Evolutionary conservation across 352 stramenopile species (phyloP).

Genomic region (Elongisporangium anandrum): DNA sequence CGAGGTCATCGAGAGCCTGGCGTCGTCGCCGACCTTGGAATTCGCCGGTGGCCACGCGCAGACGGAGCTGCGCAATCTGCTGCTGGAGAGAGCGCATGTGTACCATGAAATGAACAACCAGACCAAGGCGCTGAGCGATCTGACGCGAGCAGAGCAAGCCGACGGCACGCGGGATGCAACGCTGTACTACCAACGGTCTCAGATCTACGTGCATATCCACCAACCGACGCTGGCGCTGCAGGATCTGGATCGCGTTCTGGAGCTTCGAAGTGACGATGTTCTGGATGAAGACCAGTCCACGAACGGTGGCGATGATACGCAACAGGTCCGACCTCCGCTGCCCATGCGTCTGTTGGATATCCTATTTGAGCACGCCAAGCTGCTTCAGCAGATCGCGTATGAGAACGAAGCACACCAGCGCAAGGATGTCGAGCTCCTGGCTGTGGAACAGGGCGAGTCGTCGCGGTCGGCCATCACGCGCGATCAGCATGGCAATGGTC

Average conservation of each 20-base stretch:
- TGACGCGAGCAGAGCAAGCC: conserved; percentile 35
- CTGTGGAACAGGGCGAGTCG: conserved; percentile 38
- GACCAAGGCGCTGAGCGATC: conserved; percentile 43
- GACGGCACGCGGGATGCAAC: conserved; percentile 46
- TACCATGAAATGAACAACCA: conserved; percentile 54
- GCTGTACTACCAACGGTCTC: conserved; percentile 58
- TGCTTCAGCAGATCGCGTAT: conserved; percentile 46
- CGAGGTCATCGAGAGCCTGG: conserved; percentile 36
- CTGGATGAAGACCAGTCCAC: conserved; percentile 17
- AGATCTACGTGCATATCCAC: conserved; percentile 41
- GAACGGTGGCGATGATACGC: conserved; percentile 1
- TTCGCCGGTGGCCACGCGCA: neutral
- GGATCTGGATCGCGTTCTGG: conserved; percentile 65
- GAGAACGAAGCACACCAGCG: conserved; percentile 40
- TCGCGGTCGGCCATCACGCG: conserved; percentile 3
- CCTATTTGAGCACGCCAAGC: conserved; percentile 48
- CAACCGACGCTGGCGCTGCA: conserved; percentile 39
- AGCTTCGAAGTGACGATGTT: conserved; percentile 48
- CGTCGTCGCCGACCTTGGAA: neutral
- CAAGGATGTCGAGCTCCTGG: conserved; percentile 39
- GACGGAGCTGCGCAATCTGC: conserved; percentile 35
- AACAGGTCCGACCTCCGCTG: conserved; percentile 7
- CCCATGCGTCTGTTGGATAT: conserved; percentile 40
- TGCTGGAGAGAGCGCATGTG: conserved; percentile 50
- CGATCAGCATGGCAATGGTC: conserved; percentile 5